These are phyloP conservation scores for Ceriops zippeliana DNA, from an alignment of 345 rosid genomes.

Conservation along the genomic window DNA sequence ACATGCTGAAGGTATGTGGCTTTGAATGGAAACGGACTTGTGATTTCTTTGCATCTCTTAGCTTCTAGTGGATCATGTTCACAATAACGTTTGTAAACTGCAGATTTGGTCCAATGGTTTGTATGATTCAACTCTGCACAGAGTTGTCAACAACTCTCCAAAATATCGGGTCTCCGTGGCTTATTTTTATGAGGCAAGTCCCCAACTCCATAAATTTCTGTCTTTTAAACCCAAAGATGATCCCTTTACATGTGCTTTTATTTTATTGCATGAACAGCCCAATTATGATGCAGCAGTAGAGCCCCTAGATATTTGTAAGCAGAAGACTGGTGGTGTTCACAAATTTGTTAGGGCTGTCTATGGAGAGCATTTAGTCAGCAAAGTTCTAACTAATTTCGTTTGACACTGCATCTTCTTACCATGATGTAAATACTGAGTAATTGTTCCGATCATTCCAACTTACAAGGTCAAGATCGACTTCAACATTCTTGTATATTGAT, in stretches of 20 bases:
- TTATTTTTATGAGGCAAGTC: conserved; percentile 72
- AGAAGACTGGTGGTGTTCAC: conserved; percentile 36
- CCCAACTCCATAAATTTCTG: background rate
- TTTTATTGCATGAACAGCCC: conserved; percentile 39
- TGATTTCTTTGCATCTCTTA: background rate
- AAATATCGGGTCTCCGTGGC: conserved; percentile 64
- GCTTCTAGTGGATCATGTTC: conserved; percentile 1
- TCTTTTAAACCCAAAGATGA: background rate
- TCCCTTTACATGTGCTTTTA: conserved; percentile 1
- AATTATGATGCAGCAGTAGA: conserved; percentile 66
- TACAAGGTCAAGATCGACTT: too few relatives aligned
- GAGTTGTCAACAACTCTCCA: conserved; percentile 57
- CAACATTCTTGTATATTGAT: too few relatives aligned
- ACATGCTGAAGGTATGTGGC: conserved; percentile 74
- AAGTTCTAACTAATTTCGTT: conserved; percentile 62
- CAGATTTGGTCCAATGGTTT: conserved; percentile 80
- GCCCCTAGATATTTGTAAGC: conserved; percentile 62
- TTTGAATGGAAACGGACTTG: background rate
- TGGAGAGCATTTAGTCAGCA: conserved; percentile 80
- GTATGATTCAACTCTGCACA: conserved; percentile 76
- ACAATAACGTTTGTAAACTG: conserved; percentile 10
- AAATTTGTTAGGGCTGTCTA: conserved; percentile 60
- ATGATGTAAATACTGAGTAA: background rate
- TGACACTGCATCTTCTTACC: background rate
- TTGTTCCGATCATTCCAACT: too few relatives aligned